phyloP scores from a whole-genome alignment of 352 stramenopile genomes.

The Hyphochytrium catenoides region DNA sequence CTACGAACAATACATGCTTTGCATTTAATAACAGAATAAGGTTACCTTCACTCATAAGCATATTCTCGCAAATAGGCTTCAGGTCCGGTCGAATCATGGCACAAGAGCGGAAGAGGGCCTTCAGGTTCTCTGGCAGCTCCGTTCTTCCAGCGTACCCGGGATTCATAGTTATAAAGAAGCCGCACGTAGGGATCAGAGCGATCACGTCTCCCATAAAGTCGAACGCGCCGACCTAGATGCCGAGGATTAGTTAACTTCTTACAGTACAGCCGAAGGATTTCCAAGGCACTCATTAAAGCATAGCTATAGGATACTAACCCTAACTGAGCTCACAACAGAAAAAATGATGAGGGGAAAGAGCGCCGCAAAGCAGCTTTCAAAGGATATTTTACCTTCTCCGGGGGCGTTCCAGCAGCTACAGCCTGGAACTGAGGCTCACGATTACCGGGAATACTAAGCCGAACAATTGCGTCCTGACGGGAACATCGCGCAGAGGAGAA shows the following conservation, averaged over 20 bases:
- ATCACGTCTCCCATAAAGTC: conserved; percentile 41
- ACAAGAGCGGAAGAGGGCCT: conserved; percentile 81
- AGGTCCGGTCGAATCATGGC: conserved; percentile 85
- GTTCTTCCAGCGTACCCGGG: conserved; percentile 76
- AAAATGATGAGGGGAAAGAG: too few species aligned
- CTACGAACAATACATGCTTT: too few species aligned
- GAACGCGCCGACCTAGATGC: too few species aligned
- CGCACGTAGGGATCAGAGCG: conserved; percentile 56
- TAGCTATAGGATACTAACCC: too few species aligned
- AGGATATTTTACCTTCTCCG: too few species aligned
- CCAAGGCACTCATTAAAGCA: too few species aligned
- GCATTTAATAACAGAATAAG: too few species aligned
- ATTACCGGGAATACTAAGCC: conserved; percentile 71
- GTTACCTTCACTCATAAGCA: conserved; percentile 89
- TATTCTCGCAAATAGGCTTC: conserved; percentile 90
- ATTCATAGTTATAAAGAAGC: conserved; percentile 92
- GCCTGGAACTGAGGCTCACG: conserved; percentile 81
- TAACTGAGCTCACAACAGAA: too few species aligned
- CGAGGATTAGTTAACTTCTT: too few species aligned
- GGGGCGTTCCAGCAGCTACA: conserved; percentile 71
- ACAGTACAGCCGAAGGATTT: too few species aligned
- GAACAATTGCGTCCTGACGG: conserved; percentile 57
- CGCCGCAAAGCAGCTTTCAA: too few species aligned
- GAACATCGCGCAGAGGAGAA: too few species aligned
- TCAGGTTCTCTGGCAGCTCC: conserved; percentile 78